Evolutionary conservation across 805 yeast species (phyloP), one percentile per base, ranked within the genome.

Genomic region (Brettanomyces sp.): DNA sequence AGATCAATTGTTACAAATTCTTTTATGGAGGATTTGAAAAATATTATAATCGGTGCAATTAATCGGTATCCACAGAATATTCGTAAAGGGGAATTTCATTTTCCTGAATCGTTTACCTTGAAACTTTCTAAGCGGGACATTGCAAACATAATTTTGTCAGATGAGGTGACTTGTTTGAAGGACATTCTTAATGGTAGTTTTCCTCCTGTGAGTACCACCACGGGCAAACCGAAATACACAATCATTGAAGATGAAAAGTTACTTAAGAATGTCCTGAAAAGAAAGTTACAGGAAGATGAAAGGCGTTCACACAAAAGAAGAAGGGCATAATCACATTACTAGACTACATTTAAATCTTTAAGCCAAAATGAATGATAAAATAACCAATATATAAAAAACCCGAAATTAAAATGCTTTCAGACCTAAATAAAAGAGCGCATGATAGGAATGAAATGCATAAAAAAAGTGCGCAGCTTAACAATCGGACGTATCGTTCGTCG

Each of bases 171-270:
- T 13, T 72, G 85, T 3, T 59, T 85, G 61, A 63, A 44, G 63
- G 60, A 40, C 68, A 80, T 53, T 3, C 9, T 51, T 6, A 42
- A 48, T 36, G 51, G 47, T 8, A 45, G 45, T 11, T 59, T 56
- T 36, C 60, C 64, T 12, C 48, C 50, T 4, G 39, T 8, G 5
- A 28, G 51, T 7, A 48, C 38, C 4, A 52, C 56, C 12, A 47
- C 47, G 1, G 63, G 66, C 18, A 47, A 43, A 2, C 39, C 41
- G 1, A 58, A 64, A 11, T 75, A 68, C 51, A 64, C 62, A 44
- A 49, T 73, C 30, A 74, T 84, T 33, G 76, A 73, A 5, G 89
- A 83, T 62, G 75, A 68, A 1, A 82, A 80, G 57, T 57, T 83
- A 39, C 59, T 80, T 41, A 70, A 77, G 45, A 80, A 80, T 55